Conservation (phyloP, 345 rosid genomes). For the Eucalyptus tenuipes region DNA sequence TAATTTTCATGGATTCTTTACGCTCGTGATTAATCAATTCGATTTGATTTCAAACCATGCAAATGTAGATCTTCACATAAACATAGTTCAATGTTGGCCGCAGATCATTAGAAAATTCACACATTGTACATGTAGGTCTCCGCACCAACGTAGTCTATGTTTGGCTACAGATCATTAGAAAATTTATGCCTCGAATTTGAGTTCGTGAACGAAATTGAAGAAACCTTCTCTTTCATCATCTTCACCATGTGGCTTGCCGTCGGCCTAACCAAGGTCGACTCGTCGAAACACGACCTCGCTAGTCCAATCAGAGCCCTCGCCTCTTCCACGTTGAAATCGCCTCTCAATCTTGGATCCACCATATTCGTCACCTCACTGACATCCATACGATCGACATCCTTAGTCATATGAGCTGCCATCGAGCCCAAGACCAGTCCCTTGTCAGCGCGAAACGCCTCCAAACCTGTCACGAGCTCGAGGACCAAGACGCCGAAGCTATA, state of each 20-base stretch:
- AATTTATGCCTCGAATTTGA: neutral
- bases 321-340: constrained; percentile 16
- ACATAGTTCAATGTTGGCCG: neutral
- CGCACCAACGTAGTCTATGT: neutral
- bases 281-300: constrained; percentile 8
- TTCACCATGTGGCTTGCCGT: constrained; percentile 3
- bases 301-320: constrained; percentile 5
- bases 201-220: neutral
- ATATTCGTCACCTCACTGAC: neutral
- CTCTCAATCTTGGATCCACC: constrained; percentile 20
- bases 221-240: neutral
- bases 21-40: no score
- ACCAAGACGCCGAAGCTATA: constrained; percentile 66
- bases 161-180: neutral
- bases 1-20: no score
- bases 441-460: constrained; percentile 33
- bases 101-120: neutral
- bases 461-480: constrained; percentile 63
- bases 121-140: neutral
- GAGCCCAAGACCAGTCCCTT: constrained; percentile 7
- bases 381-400: neutral
- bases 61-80: neutral
- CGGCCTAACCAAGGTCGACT: constrained; percentile 9
- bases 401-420: neutral
- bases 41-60: no score